Evolutionary conservation across 805 yeast species (phyloP), one percentile per base, ranked within the genome.

Genomic region (Lachancea sp.): DNA sequence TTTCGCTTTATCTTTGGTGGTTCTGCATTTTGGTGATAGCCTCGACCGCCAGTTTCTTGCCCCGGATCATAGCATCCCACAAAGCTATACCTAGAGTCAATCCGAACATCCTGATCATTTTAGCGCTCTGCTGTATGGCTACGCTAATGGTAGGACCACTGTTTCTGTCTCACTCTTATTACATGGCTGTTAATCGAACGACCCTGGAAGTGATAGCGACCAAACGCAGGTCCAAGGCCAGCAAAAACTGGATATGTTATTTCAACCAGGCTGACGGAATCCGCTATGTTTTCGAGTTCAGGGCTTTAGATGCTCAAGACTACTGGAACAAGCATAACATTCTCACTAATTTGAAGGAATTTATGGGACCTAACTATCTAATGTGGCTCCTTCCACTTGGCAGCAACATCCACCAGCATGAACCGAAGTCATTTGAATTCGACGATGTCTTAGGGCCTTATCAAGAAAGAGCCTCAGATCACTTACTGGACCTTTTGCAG

Each of bases 181-280:
- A 75, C 51, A 63, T 81, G 17, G 35, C 47, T 2, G 43, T 45
- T 6, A 80, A 83, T 48, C 60, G 68, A 43, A 74, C 85, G 0
- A 71, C 87, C 0, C 52, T 85, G 9, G 90, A 83, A 46, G 78
- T 74, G 25, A 54, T 80, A 29, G 60, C 68, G 12, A 46, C 63
- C 23, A 63, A 63, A 30, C 54, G 61, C 22, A 59, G 66, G 38
- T 37, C 52, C 9, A 52, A 61, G 32, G 24, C 43, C 32, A 16
- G 38, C 36, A 18, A 49, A 48, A 34, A 51, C 52, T 35, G 49
- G 51, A 36, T 58, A 30, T 39, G 63, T 63, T 24, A 56, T 60
- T 36, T 49, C 45, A n/a, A 45, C 38, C 36, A 41, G 5, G 63
- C 66, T 26, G 52, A 52, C 7, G 70, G 66, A 1, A 42, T 50